Percentiles rank a stretch among this genome's conserved stretches.
Evolutionary conservation across 306 rosid species (phyloP).

Genomic region (Ormosia semicastrata): DNA sequence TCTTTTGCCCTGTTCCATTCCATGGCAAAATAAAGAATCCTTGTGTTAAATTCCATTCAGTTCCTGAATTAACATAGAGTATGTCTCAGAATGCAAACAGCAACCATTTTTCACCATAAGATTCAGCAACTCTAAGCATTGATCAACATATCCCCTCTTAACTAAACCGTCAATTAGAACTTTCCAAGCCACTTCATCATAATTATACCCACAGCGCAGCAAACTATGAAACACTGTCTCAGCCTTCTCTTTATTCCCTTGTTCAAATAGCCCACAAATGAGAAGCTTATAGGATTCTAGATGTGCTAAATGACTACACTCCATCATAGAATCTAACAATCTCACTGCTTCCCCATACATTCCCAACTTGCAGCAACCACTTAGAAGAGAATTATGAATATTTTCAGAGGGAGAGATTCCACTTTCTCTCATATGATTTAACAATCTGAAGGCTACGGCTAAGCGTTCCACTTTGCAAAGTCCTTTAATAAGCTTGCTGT

Average conservation of each 20-base stretch:
- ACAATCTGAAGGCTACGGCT: constrained; percentile 51
- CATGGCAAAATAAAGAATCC: constrained; percentile 6
- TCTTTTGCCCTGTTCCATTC: constrained; percentile 7
- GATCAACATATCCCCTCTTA: constrained; percentile 53
- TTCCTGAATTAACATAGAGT: constrained; percentile 62
- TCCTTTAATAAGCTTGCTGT: constrained; percentile 64
- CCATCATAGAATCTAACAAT: constrained; percentile 63
- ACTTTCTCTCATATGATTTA: constrained; percentile 54
- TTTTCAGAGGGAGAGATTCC: constrained; percentile 55
- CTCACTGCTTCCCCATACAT: constrained; percentile 55
- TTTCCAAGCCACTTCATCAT: constrained; percentile 85
- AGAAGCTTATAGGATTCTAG: constrained; percentile 67
- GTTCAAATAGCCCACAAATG: constrained; percentile 63
- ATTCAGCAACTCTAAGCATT: constrained; percentile 61
- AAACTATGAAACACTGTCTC: constrained; percentile 50
- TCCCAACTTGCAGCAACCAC: constrained; percentile 58
- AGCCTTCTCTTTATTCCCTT: constrained; percentile 62
- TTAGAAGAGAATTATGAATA: constrained; percentile 58
- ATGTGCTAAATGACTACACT: constrained; percentile 60
- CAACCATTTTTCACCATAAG: constrained; percentile 68
- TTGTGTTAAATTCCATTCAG: constrained; percentile 31
- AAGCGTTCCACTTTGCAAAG: constrained; percentile 60
- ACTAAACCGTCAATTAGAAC: constrained; percentile 79
- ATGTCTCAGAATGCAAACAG: constrained; percentile 68
- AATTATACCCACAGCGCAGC: constrained; percentile 58